Evolutionary conservation across 768 basidiomycete species (phyloP).

Genomic region (Suillus decipiens): DNA sequence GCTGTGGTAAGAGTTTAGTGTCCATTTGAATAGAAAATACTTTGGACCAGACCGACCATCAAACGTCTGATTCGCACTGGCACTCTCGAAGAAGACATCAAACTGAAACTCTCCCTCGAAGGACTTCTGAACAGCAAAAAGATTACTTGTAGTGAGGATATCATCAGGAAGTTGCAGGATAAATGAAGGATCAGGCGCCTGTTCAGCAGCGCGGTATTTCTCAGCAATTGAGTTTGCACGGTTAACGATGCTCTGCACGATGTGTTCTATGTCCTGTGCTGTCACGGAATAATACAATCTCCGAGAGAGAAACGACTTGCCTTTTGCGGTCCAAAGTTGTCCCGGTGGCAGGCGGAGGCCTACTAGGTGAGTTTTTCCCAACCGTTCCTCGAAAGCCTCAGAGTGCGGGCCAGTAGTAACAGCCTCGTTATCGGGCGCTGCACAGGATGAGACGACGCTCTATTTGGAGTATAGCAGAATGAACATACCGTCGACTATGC

Average conservation of each 20-base stretch:
- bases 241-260: slow-evolving; percentile 60
- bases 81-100: slow-evolving; percentile 86
- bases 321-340: slow-evolving; percentile 84
- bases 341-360: slow-evolving; percentile 64
- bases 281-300: not conserved
- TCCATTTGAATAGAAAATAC: not conserved
- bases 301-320: slow-evolving; percentile 37
- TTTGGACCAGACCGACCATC: slow-evolving; percentile 60
- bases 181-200: slow-evolving; percentile 78
- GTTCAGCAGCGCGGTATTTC: slow-evolving; percentile 49
- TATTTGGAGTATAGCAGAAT: not conserved
- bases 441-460: slow-evolving; percentile 14
- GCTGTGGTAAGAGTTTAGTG: slow-evolving; percentile 42
- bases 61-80: slow-evolving; percentile 62
- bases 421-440: slow-evolving; percentile 61
- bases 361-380: slow-evolving; percentile 71
- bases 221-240: slow-evolving; percentile 55
- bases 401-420: slow-evolving; percentile 58
- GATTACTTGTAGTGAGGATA: slow-evolving; percentile 67
- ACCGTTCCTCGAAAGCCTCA: slow-evolving; percentile 55
- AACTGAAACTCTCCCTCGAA: slow-evolving; percentile 87
- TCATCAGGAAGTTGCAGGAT: slow-evolving; percentile 78
- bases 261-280: slow-evolving; percentile 46
- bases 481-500: slow-evolving; percentile 71
- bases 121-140: slow-evolving; percentile 85